phyloP scores from a whole-genome alignment of 371 early-diverging fungal species.

The Rhizopus arrhizus region DNA sequence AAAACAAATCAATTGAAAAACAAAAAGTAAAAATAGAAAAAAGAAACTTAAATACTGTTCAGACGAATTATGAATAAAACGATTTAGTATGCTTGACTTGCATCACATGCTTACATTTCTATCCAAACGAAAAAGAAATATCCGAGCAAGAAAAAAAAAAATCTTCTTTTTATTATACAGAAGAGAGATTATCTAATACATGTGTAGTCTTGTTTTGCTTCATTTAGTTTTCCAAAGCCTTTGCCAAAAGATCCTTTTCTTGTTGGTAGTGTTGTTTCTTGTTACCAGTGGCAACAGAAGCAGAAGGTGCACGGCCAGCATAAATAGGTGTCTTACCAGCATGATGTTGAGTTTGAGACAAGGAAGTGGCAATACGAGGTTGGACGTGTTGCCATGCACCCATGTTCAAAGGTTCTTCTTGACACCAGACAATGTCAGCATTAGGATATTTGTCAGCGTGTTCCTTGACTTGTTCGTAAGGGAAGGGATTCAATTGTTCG shows the following conservation, averaged over 20 bases:
- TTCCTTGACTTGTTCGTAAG: conserved; percentile 86
- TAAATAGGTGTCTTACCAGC: conserved; percentile 72
- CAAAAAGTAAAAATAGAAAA: conserved; percentile 1
- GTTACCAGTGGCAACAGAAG: conserved; percentile 95
- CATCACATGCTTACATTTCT: no score
- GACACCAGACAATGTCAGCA: conserved; percentile 89
- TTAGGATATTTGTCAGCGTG: conserved; percentile 89
- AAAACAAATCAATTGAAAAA: background rate
- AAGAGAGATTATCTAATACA: background rate
- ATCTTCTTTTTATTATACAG: background rate
- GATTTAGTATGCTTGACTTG: background rate
- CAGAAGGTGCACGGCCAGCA: conserved; percentile 91
- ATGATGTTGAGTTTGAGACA: conserved; percentile 73
- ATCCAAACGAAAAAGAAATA: no score
- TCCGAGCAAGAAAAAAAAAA: no score
- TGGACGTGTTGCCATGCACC: conserved; percentile 89
- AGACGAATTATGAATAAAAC: background rate
- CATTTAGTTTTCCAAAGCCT: conserved; percentile 63
- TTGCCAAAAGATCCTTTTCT: conserved; percentile 80
- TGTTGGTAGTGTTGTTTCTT: conserved; percentile 95
- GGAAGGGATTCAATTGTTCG: conserved; percentile 96
- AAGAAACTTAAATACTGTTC: background rate
- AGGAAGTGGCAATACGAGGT: conserved; percentile 84
- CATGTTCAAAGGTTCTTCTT: conserved; percentile 95
- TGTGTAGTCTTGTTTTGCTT: background rate